A percentile compares a stretch with the other conserved stretches of the same genome.
phyloP scores from a whole-genome alignment of 2,329 filamentous ascomycete species.

The Arthroderma sp. region DNA sequence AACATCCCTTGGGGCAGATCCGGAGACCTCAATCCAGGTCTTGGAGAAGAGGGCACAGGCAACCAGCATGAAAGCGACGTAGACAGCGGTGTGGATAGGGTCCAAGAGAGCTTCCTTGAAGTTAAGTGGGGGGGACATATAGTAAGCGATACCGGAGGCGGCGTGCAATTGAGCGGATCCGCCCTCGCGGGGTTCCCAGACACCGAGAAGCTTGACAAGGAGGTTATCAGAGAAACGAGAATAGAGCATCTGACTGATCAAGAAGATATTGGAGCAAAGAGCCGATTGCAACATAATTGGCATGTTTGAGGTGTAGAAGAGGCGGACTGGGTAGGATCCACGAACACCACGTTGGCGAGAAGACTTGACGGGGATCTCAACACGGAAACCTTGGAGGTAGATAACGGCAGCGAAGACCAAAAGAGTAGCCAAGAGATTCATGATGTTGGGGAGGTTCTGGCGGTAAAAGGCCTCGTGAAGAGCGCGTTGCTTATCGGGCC shows the following conservation, averaged over 20 bases:
- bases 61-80: constrained; percentile 94
- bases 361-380: constrained; percentile 99
- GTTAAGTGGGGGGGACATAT: constrained; percentile 98
- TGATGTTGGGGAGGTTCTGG: constrained; percentile 98
- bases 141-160: constrained; percentile 88
- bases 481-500: constrained; percentile 98
- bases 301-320: constrained; percentile 99
- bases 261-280: constrained; percentile 96
- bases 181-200: constrained; percentile 95
- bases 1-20: constrained; percentile 91
- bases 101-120: constrained; percentile 94
- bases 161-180: constrained; percentile 83
- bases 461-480: constrained; percentile 98
- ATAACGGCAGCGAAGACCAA: constrained; percentile 93
- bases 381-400: constrained; percentile 98
- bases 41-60: constrained; percentile 98
- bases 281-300: constrained; percentile 99
- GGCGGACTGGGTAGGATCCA: constrained; percentile 92
- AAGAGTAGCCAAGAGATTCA: constrained; percentile 91
- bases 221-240: constrained; percentile 98
- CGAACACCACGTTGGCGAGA: constrained; percentile 97
- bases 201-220: constrained; percentile 88
- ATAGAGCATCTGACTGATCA: constrained; percentile 99
- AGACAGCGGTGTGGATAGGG: constrained; percentile 89
- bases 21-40: constrained; percentile 99